phyloP scores from a whole-genome alignment of 345 rosid species.

The Acer saccharum region DNA sequence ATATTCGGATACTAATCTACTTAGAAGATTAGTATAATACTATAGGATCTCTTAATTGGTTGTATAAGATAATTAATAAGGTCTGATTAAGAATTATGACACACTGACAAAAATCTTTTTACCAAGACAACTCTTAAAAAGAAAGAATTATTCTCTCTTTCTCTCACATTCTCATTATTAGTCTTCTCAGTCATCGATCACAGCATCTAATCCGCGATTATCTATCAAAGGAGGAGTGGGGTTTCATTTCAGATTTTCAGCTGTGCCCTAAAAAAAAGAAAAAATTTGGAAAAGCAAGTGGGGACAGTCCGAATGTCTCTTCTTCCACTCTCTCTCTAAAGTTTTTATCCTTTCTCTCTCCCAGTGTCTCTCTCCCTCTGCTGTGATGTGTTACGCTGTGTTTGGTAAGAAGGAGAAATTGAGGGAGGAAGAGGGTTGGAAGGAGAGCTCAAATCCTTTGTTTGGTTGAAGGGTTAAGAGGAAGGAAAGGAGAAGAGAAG shows the following conservation, averaged over 20 bases:
- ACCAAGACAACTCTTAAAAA: slow-evolving; percentile 6
- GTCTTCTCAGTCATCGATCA: slow-evolving; percentile 21
- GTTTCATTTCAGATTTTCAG: slow-evolving; percentile 3
- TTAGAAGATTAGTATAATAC: too few relatives aligned
- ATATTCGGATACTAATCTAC: too few relatives aligned
- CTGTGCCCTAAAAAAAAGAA: neutral
- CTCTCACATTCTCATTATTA: slow-evolving; percentile 17
- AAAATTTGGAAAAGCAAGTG: slow-evolving; percentile 9
- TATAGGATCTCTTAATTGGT: neutral
- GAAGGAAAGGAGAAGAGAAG: too few relatives aligned
- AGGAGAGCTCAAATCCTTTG: too few relatives aligned
- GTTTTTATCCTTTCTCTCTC: neutral
- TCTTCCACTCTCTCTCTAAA: neutral
- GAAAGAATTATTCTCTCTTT: neutral
- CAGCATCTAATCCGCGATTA: slow-evolving; percentile 33
- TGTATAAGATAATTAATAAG: neutral
- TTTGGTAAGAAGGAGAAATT: too few relatives aligned
- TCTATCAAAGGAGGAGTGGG: slow-evolving; percentile 16
- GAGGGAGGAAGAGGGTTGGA: too few relatives aligned
- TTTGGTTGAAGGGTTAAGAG: too few relatives aligned
- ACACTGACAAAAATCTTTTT: slow-evolving; percentile 23
- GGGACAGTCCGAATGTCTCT: slow-evolving; percentile 22
- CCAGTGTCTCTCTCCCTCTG: neutral
- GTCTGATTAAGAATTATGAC: neutral
- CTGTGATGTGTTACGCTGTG: neutral